Conservation (phyloP, 1,284 basidiomycete genomes). For the Irpex lacteus region DNA sequence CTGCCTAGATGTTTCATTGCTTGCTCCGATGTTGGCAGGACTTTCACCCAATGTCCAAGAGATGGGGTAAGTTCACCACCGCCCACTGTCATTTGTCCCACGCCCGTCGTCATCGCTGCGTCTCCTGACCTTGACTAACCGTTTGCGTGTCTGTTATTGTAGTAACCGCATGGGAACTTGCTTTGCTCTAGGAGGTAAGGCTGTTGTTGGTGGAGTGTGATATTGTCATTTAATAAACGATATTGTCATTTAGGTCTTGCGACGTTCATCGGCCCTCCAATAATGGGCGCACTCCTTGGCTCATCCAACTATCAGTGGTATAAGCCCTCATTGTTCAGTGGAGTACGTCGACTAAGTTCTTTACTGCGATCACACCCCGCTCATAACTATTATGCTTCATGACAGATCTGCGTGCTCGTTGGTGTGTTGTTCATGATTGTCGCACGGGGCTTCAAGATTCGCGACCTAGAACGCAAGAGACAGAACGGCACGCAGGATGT, state of each 20-base stretch:
- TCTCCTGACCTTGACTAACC: neutral
- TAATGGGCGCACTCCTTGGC: neutral
- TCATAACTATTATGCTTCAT: neutral
- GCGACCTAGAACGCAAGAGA: neutral
- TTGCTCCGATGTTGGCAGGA: slow-evolving; percentile 36
- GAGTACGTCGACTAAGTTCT: neutral
- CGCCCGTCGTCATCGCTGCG: neutral
- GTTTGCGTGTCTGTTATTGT: slow-evolving; percentile 38
- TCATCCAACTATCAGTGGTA: neutral
- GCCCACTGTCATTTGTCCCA: neutral
- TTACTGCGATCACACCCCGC: neutral
- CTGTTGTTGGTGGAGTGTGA: neutral
- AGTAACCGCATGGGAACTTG: slow-evolving; percentile 37
- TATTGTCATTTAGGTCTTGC: neutral
- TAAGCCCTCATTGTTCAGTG: neutral
- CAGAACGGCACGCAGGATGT: neutral
- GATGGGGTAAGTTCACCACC: slow-evolving; percentile 36
- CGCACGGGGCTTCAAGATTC: neutral
- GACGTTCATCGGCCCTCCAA: neutral
- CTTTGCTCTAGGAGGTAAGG: slow-evolving; percentile 24
- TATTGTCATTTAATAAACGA: no score
- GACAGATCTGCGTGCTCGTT: neutral
- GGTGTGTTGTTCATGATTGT: neutral
- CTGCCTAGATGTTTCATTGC: slow-evolving; percentile 46
- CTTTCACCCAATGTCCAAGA: slow-evolving; percentile 34